These are phyloP conservation scores for Magnaporthiopsis poae DNA, from an alignment of 2,329 filamentous ascomycete species.

Conservation along the genomic window DNA sequence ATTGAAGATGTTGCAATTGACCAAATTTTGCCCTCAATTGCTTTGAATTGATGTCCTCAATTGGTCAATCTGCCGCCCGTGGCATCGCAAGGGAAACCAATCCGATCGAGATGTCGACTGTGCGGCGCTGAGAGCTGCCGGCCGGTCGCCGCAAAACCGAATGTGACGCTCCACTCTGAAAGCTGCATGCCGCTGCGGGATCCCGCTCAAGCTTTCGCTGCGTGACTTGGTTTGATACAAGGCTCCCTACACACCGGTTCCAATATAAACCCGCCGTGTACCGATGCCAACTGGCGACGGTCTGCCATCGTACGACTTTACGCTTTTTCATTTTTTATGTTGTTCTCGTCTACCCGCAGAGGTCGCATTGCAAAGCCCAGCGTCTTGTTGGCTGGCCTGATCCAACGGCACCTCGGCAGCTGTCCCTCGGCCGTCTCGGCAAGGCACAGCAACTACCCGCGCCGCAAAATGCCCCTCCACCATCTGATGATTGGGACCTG, in stretches of 20 bases:
- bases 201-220: background rate
- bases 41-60: no score
- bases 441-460: background rate
- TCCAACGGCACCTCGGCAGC: background rate
- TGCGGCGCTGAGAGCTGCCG: background rate
- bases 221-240: background rate
- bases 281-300: background rate
- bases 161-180: background rate
- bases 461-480: slow-evolving; percentile 36
- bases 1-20: no score
- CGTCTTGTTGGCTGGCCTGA: background rate
- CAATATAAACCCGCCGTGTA: background rate
- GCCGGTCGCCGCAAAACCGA: background rate
- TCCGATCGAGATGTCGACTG: no score
- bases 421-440: no score
- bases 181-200: background rate
- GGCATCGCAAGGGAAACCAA: no score
- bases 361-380: background rate
- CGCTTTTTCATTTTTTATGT: background rate
- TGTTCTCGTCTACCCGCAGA: background rate
- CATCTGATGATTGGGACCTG: slow-evolving; percentile 88
- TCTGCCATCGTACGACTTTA: background rate
- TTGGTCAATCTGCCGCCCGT: no score
- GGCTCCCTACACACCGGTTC: background rate
- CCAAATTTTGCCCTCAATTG: background rate